A percentile compares a stretch with the other conserved stretches of the same genome.
These are phyloP conservation scores for Zychaea mexicana DNA, from an alignment of 371 early-diverging fungal species.

Conservation along the genomic window DNA sequence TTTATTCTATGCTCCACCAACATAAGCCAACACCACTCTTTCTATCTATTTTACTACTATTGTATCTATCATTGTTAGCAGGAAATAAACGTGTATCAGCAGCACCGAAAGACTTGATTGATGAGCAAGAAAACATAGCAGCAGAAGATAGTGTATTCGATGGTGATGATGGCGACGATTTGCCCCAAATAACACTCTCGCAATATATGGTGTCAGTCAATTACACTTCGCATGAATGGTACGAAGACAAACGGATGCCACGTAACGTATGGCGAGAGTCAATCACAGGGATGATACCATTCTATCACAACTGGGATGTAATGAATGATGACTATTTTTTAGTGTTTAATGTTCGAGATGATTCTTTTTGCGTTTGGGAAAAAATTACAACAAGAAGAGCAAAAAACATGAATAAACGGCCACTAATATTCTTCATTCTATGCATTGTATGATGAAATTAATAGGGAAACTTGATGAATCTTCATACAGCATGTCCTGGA, in stretches of 20 bases:
- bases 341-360: neutral
- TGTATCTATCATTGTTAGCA: too few species aligned
- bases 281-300: neutral
- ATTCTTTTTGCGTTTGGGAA: too few species aligned
- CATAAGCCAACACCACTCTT: too few species aligned
- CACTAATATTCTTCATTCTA: neutral
- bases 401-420: neutral
- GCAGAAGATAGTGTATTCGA: too few species aligned
- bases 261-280: conserved; percentile 1
- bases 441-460: neutral
- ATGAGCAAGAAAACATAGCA: too few species aligned
- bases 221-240: neutral
- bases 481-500: conserved; percentile 12
- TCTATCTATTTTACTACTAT: too few species aligned
- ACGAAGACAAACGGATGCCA: conserved; percentile 2
- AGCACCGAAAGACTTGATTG: too few species aligned
- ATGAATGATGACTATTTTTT: neutral
- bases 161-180: neutral
- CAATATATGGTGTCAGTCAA: conserved; percentile 5
- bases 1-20: too few species aligned
- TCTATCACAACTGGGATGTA: conserved; percentile 9
- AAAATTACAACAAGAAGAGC: too few species aligned
- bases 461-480: conserved; percentile 16
- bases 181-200: neutral
- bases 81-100: too few species aligned